Evolutionary conservation across 345 rosid genomes (phyloP).

Genomic region (Lagerstroemia speciosa): DNA sequence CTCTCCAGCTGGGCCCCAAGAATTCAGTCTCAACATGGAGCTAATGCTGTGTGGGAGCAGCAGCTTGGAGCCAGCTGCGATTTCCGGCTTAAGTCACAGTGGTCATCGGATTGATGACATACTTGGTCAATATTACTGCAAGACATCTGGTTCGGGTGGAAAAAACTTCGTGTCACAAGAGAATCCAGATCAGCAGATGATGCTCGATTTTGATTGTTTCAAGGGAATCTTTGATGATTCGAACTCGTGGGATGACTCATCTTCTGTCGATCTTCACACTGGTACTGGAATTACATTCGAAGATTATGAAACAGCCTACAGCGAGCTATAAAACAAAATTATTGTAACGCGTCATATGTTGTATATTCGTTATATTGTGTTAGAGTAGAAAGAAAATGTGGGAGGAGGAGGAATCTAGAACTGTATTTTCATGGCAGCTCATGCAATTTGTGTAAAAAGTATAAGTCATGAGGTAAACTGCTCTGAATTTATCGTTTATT

Average conservation of each 20-base stretch:
- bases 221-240: slow-evolving; percentile 10
- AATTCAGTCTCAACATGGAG: not conserved
- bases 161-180: slow-evolving; percentile 23
- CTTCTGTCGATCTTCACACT: not conserved
- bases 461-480: not conserved
- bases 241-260: not conserved
- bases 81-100: not conserved
- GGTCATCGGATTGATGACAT: not conserved
- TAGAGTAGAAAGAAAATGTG: not conserved
- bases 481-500: too few species aligned
- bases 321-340: not conserved
- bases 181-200: slow-evolving; percentile 14
- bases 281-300: not conserved
- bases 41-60: not conserved
- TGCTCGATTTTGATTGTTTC: slow-evolving; percentile 40
- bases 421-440: not conserved
- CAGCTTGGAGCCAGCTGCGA: not conserved
- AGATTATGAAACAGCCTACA: not conserved
- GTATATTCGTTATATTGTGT: not conserved
- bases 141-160: slow-evolving; percentile 14
- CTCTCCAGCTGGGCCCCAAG: not conserved
- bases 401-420: not conserved
- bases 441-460: not conserved
- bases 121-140: slow-evolving; percentile 13
- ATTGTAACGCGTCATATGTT: not conserved